Conservation (phyloP, 2,329 filamentous ascomycete species). For the Corynespora cassiicola region DNA sequence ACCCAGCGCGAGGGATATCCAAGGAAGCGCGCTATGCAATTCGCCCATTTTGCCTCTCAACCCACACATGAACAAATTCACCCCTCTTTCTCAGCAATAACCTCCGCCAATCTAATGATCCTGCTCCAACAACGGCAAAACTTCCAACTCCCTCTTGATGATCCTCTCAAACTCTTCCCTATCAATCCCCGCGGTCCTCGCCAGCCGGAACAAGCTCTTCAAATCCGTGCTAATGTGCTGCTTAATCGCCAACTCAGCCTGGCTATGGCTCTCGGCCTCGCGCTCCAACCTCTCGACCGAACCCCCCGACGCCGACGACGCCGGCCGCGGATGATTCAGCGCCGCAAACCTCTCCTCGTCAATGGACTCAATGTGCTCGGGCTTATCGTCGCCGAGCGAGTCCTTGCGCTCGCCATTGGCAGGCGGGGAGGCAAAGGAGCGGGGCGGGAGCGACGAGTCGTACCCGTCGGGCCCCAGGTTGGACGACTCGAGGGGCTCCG, state of each 20-base stretch:
- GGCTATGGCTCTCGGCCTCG: constrained; percentile 63
- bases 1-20: too few species aligned
- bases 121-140: constrained; percentile 72
- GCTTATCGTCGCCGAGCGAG: constrained; percentile 20
- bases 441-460: constrained; percentile 37
- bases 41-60: too few species aligned
- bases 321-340: constrained; percentile 42
- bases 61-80: too few species aligned
- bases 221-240: constrained; percentile 80
- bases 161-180: constrained; percentile 76
- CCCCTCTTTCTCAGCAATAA: too few species aligned
- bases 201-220: constrained; percentile 76
- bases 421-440: constrained; percentile 5
- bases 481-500: constrained; percentile 51
- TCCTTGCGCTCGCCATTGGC: constrained; percentile 13
- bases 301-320: constrained; percentile 51
- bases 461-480: constrained; percentile 38
- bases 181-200: constrained; percentile 74
- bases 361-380: constrained; percentile 27
- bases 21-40: too few species aligned
- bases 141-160: constrained; percentile 73
- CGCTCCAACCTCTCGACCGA: constrained; percentile 67
- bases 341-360: constrained; percentile 27
- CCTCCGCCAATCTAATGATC: too few species aligned
- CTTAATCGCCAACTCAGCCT: constrained; percentile 75